Base-by-base conservation (phyloP, 176 grass and related monocot genomes). In the Melocanna baccifera region DNA sequence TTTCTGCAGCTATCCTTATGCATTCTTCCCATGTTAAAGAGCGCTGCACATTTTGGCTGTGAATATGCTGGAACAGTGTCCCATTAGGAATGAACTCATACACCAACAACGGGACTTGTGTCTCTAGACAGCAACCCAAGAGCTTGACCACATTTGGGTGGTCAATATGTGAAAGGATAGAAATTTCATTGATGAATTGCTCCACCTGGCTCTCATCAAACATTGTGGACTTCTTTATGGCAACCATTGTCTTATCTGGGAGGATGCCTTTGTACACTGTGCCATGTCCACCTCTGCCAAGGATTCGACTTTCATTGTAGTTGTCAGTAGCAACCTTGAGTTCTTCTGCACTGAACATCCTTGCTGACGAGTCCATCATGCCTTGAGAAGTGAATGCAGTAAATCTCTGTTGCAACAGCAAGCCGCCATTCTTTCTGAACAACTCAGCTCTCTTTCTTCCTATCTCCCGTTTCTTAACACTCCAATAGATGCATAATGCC, bases 41-140 rank as follows among this genome's bases (percentile, higher is more conserved):
- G 46, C 0, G 9, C 37, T 50, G 26, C 9, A 0, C 23, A 65
- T 63, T 63, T 52, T 1, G 57, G 3, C 55, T 82, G n/a, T 92
- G 84, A 43, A 92, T 89, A 9, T 74, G 87, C 20, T 92, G 84
- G 16, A 81, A 87, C 41, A 92, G 91, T 22, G 87, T 90, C 51
- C 87, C 91, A 66, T 92, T 90, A 19, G 91, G 62, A 72, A 92
- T 68, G 81, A 90, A 92, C 58, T 92, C 91, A 71, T 89, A 89
- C n/a, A 90, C 91, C 66, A 90, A 11, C 41, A 90, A 39, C 0
- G 91, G 91, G 10, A 92, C 84, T 66, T 77, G 29, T 12, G 66
- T 81, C 56, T 89, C 91, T 39, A 89, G 34, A 29, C 91, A 92
- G 4, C 91, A 92, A 1, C 91, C 91, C 65, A 92, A 26, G 51